These are phyloP conservation scores for Fusarium sororula DNA, from an alignment of 2,329 filamentous ascomycete genomes.

Conservation along the genomic window DNA sequence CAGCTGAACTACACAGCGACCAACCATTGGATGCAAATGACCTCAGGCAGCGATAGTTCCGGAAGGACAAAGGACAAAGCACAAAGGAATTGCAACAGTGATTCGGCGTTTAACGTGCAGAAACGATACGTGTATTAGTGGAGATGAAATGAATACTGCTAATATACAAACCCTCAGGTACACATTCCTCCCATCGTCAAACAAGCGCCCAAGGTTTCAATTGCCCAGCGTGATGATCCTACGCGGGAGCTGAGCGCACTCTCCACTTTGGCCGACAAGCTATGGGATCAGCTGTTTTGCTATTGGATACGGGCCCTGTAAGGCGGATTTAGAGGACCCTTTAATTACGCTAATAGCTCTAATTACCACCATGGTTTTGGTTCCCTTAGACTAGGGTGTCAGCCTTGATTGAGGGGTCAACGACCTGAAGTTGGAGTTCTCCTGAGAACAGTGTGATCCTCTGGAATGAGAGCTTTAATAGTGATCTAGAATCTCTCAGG, in stretches of 20 bases:
- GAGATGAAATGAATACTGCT: neutral
- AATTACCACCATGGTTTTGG: constrained; percentile 19
- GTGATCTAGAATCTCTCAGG: neutral
- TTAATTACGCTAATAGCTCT: constrained; percentile 32
- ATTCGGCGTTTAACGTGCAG: neutral
- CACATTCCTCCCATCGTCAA: constrained; percentile 14
- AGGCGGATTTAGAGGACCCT: constrained; percentile 29
- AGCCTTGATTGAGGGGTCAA: constrained; percentile 27
- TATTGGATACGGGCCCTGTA: constrained; percentile 29
- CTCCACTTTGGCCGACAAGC: constrained; percentile 25
- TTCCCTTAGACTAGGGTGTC: constrained; percentile 10
- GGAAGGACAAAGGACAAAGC: constrained; percentile 15
- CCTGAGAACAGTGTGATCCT: neutral
- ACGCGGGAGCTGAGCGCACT: constrained; percentile 20
- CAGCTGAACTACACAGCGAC: constrained; percentile 23
- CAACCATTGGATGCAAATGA: constrained; percentile 19
- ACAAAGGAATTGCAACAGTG: constrained; percentile 7
- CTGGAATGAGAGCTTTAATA: neutral
- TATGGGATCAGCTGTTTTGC: neutral
- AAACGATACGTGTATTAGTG: neutral
- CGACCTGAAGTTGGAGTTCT: neutral
- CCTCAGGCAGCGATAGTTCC: constrained; percentile 9
- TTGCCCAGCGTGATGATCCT: constrained; percentile 13
- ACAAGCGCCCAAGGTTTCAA: constrained; percentile 21
- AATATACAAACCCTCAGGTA: constrained; percentile 1